These are phyloP conservation scores for Leccinum uliginosum DNA, from an alignment of 768 basidiomycete genomes.

Conservation along the genomic window DNA sequence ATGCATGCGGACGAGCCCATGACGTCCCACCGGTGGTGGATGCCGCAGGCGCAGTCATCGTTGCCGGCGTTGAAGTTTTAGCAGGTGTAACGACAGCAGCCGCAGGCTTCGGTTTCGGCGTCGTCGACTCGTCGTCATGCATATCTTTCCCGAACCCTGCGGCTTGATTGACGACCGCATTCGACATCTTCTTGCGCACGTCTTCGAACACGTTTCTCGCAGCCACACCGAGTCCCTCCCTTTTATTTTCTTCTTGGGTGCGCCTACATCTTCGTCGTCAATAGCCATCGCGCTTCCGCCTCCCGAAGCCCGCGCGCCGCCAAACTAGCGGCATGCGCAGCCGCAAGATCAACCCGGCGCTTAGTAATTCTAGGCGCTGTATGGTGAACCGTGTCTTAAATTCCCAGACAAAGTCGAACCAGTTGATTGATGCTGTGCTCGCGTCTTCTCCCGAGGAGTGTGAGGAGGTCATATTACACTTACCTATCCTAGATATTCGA, in stretches of 20 bases:
- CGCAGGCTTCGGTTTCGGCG: slow-evolving; percentile 37
- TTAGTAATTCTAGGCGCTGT: not conserved
- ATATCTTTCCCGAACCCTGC: slow-evolving; percentile 81
- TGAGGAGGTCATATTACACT: too few species aligned
- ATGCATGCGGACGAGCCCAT: slow-evolving; percentile 64
- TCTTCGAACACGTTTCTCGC: slow-evolving; percentile 90
- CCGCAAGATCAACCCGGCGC: slow-evolving; percentile 57
- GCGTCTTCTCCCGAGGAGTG: too few species aligned
- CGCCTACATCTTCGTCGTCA: slow-evolving; percentile 49
- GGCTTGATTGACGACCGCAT: slow-evolving; percentile 83
- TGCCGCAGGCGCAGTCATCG: slow-evolving; percentile 29
- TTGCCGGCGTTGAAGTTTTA: slow-evolving; percentile 26
- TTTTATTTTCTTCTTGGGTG: slow-evolving; percentile 79
- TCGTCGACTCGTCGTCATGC: slow-evolving; percentile 71
- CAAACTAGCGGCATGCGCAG: slow-evolving; percentile 61
- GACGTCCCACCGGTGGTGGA: slow-evolving; percentile 28
- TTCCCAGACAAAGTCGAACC: not conserved
- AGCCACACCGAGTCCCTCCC: slow-evolving; percentile 77
- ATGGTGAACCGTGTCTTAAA: not conserved
- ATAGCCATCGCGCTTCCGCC: slow-evolving; percentile 22
- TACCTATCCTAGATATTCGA: not conserved
- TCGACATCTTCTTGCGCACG: slow-evolving; percentile 86
- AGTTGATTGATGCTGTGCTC: not conserved
- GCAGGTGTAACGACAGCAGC: slow-evolving; percentile 23
- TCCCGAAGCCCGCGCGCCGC: slow-evolving; percentile 53